Base-by-base conservation (phyloP, 2,329 filamentous ascomycete genomes). In the Trichoderma hamatum region DNA sequence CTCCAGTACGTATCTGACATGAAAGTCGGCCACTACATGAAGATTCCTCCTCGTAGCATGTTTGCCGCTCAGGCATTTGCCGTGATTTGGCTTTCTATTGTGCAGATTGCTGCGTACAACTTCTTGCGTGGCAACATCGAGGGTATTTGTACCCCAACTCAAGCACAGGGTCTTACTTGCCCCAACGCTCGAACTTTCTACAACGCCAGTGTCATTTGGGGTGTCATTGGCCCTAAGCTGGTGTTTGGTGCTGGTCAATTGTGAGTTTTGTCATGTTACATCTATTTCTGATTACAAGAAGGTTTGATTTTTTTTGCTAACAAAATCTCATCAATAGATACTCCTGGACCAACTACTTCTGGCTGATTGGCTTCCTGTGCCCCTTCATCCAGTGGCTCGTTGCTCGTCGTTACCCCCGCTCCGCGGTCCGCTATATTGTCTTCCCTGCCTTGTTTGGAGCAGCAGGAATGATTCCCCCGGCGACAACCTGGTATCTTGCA, bases 201-300 rank as follows among this genome's bases (percentile, higher is more conserved):
- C 79, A 88, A 86, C 28, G 84, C 84, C 30, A 87, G 85, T 24
- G 82, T 89, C 6, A 84, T 88, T 67, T 89, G 87, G 88, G 88
- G 88, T 69, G 81, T 87, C 21, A 87, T 90, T 67, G 88, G 79
- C 1, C 79, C 79, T 2, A 72, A 68, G 46, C 73, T 74, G 60
- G 77, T 80, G 43, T 79, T 79, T 65, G 78, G 78, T 16, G 72
- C 72, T n/a, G 78, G 78, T 28, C 77, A 81, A n/a, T 68, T 76
- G 69, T 72, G 26, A 69, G 70, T 70, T 24, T 49, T 5, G 2
- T n/a, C 16, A 21, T 21, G 10, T 11, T 49, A 4, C 36, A 19
- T 21, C 11, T 24, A 49, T 13, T 11, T 49, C 46, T 13, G 24
- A 13, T 1, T 5, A 13, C 10, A 5, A 36, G 30, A 2, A 5